Evolutionary conservation across 495 filamentous ascomycete species (phyloP).

Genomic region (Schizothecium vesticola): DNA sequence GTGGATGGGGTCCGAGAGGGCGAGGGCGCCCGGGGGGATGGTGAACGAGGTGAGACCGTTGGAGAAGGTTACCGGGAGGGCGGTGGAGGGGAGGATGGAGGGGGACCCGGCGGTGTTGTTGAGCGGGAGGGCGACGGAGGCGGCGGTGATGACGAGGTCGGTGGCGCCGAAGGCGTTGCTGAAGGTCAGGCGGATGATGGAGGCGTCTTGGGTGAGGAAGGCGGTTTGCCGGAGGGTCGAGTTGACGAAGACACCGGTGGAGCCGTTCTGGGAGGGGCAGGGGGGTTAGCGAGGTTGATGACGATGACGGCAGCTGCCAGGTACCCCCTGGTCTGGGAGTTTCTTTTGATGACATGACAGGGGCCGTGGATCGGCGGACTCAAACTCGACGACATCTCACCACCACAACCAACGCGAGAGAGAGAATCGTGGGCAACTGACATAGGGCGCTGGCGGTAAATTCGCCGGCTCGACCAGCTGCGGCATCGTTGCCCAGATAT

Average conservation of each 20-base stretch:
- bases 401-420: background rate
- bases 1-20: conserved; percentile 54
- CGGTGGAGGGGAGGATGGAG: conserved; percentile 36
- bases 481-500: conserved; percentile 55
- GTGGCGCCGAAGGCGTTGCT: conserved; percentile 57
- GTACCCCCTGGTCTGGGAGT: background rate
- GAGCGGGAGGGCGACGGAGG: conserved; percentile 48
- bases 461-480: conserved; percentile 53
- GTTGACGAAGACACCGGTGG: conserved; percentile 32
- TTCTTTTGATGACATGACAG: background rate
- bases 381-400: background rate
- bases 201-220: conserved; percentile 44
- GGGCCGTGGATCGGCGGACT: background rate
- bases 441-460: conserved; percentile 50
- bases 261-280: conserved; percentile 20
- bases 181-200: conserved; percentile 50
- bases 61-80: conserved; percentile 48
- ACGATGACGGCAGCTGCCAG: background rate
- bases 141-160: conserved; percentile 51
- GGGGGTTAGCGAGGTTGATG: background rate
- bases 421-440: conserved; percentile 25
- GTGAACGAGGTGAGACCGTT: conserved; percentile 32
- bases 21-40: conserved; percentile 52
- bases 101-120: conserved; percentile 39
- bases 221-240: conserved; percentile 59